Evolutionary conservation across 768 basidiomycete genomes (phyloP), one percentile per base, ranked within the genome.

Genomic region (Termitomyces sp.): DNA sequence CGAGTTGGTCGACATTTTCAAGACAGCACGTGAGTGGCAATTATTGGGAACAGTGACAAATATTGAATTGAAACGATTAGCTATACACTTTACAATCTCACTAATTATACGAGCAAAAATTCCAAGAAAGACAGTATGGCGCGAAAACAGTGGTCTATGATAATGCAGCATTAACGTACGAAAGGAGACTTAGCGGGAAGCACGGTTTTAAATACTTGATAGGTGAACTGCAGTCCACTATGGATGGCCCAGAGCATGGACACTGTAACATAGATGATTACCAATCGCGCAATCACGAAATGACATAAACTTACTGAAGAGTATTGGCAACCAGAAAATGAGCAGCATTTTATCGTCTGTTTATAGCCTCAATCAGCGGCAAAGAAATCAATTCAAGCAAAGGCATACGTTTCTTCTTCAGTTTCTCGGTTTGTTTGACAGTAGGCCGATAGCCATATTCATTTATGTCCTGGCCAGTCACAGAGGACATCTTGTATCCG

Each of bases 281-380:
- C 33, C n/a, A 55, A 28, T 10, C 38, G 2, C 53, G 35, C 20
- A 53, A 35, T 55, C 36, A 35, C 24, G 20, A 43, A 8, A 36
- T 65, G 35, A 42, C 30, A 51, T 44, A 9, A 10, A 84, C 90
- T 75, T 64, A 93, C 90, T 71, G 58, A 92, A 70, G 9, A 94
- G 76, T 65, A 93, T 90, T 18, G 91, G 91, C 64, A 94, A 77
- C 91, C 91, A 94, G 76, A 94, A 94, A 43, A 88, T 67, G 36
- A 90, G 66, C 47, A 94, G 80, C 91, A 94, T 94, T 43, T 84
- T 85, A 68, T 94, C 91, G 72, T 87, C 90, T 92, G 64, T 13
- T 58, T 30, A 53, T 53, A 26, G n/a, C 26, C 38, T 67, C 56
- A 35, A 38, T 66, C 44, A 62, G 50, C 54, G 32, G 28, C 57